Evolutionary conservation across 768 basidiomycete species (phyloP).

Genomic region (Xerocomellus amylosporus): DNA sequence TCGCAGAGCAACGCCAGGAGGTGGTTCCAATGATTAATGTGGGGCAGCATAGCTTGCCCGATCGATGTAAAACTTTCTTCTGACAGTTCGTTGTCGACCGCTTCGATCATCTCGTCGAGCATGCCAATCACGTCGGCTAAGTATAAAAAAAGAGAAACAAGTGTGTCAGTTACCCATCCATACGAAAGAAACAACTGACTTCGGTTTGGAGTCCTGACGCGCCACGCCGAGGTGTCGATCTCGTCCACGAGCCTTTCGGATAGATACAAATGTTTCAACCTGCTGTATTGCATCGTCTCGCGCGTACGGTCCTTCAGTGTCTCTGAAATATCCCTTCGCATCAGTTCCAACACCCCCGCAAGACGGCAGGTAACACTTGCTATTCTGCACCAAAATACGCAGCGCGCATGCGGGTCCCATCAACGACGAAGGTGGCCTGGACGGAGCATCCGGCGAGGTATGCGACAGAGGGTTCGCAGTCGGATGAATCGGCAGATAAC

Average conservation of each 20-base stretch:
- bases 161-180: neutral
- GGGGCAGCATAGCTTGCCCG: slow-evolving; percentile 17
- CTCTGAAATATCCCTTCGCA: slow-evolving; percentile 1
- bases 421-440: slow-evolving; percentile 18
- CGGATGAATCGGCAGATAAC: slow-evolving; percentile 3
- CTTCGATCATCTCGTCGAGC: slow-evolving; percentile 21
- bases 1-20: slow-evolving; percentile 6
- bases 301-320: slow-evolving; percentile 1
- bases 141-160: neutral
- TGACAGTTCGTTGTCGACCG: slow-evolving; percentile 15
- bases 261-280: slow-evolving; percentile 17
- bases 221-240: slow-evolving; percentile 14
- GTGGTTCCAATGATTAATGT: slow-evolving; percentile 22
- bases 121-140: slow-evolving; percentile 14
- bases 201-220: slow-evolving; percentile 17
- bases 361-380: neutral
- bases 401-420: slow-evolving; percentile 27
- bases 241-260: slow-evolving; percentile 14
- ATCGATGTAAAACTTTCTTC: slow-evolving; percentile 17
- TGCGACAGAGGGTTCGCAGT: no score
- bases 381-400: slow-evolving; percentile 15
- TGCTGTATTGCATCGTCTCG: slow-evolving; percentile 10
- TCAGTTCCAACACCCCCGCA: neutral
- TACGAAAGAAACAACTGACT: neutral
- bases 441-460: neutral